Evolutionary conservation across 2,329 filamentous ascomycete species (phyloP).

Genomic region (Pleurostoma richardsiae): DNA sequence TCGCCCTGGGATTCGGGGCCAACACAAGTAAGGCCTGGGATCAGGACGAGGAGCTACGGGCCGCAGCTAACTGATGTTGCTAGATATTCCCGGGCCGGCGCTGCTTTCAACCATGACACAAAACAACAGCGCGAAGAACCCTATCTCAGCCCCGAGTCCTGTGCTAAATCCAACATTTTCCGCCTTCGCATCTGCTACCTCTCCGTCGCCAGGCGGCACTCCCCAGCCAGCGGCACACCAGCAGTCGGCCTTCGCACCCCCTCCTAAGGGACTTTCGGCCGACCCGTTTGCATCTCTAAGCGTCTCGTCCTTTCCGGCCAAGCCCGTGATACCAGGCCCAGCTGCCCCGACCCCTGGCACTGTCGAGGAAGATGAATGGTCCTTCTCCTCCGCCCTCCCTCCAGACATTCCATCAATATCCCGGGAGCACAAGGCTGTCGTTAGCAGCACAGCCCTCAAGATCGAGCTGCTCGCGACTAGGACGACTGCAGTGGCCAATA

Average conservation of each 20-base stretch:
- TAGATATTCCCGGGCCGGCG: slow-evolving; percentile 61
- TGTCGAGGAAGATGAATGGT: slow-evolving; percentile 85
- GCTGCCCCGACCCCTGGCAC: slow-evolving; percentile 18
- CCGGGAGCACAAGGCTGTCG: slow-evolving; percentile 56
- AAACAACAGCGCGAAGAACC: slow-evolving; percentile 49
- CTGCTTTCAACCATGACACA: slow-evolving; percentile 61
- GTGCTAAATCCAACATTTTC: slow-evolving; percentile 47
- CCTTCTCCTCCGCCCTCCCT: slow-evolving; percentile 82
- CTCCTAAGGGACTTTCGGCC: slow-evolving; percentile 28
- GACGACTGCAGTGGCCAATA: slow-evolving; percentile 41
- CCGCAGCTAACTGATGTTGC: slow-evolving; percentile 15
- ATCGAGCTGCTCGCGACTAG: slow-evolving; percentile 70
- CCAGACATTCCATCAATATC: slow-evolving; percentile 43
- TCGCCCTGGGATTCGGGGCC: slow-evolving; percentile 73
- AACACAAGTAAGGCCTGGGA: slow-evolving; percentile 52
- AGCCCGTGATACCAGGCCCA: slow-evolving; percentile 27
- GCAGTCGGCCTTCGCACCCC: slow-evolving; percentile 40
- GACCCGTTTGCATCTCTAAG: slow-evolving; percentile 51
- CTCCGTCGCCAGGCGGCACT: slow-evolving; percentile 44
- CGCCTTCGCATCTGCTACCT: slow-evolving; percentile 46
- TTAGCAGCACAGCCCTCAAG: slow-evolving; percentile 66
- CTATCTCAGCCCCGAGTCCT: slow-evolving; percentile 35
- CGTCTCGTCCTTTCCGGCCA: slow-evolving; percentile 30
- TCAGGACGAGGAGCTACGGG: too few species aligned
- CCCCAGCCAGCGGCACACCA: slow-evolving; percentile 45